Base-by-base conservation (phyloP, 2,329 filamentous ascomycete species). In the Cytospora mali region DNA sequence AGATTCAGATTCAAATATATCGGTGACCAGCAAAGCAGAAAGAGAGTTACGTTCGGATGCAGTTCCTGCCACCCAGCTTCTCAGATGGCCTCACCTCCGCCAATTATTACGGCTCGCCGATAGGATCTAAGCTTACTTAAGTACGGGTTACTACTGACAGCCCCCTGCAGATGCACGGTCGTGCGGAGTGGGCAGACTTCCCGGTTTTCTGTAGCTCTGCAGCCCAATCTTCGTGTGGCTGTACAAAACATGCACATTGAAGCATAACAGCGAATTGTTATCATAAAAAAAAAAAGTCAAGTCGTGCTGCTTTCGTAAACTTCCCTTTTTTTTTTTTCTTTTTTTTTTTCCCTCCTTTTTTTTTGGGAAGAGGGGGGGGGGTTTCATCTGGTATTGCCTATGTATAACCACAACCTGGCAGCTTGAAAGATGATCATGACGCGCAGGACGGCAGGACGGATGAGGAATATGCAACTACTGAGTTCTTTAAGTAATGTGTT, bases 1-100 rank as follows among this genome's bases (percentile, higher is more conserved):
- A 23, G 3, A 16, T 46, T 10, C 18, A 23, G 7, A 6, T 23
- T 23, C n/a, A 46, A 5, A 5, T n/a, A n/a, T 23, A 4, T 39
- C 35, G n/a, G 13, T 55, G 29, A 25, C 52, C 11, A 23, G 29
- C 25, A 35, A 25, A 54, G 21, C 7, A 35, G 9, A 0, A 16
- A 29, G 13, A 54, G 21, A 23, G 2, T 31, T 55, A 35, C 23
- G 21, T 46, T 18, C 13, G 58, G 42, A 57, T 55, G 25, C 33
- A 54, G 31, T 33, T 46, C 46, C 60, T 54, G 60, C 60, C 61
- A 53, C 52, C 48, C 53, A 49, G 27, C 60, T 14, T 33, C 54
- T 49, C 48, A 53, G 54, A 48, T 58, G 50, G 48, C 33, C 33
- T 18, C 53, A 18, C 18, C 35, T 28, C 53, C 35, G 35, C 53